Base-by-base conservation (phyloP, 108 stramenopile genomes). In the Epithemia pelagica region DNA sequence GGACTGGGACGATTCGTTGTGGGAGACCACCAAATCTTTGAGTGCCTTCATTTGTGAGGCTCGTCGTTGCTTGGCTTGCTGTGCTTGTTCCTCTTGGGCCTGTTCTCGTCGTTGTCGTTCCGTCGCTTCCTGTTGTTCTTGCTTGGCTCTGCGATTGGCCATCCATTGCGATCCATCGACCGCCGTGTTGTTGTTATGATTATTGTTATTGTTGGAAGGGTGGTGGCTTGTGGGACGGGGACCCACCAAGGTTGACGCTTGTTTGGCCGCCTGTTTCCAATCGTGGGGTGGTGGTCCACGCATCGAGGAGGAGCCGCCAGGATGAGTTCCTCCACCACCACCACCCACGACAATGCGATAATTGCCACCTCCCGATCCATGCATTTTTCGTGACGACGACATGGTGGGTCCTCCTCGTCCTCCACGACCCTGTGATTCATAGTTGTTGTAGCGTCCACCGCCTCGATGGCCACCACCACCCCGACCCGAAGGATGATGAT, bases 101-200 rank as follows among this genome's bases (percentile, higher is more conserved):
- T 59, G 26, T 58, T 57, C 15, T 0, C 30, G 31, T 67, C 58
- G 66, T 55, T 66, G 51, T 27, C 25, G 25, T 27, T 18, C 25
- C 21, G 3, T 3, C 7, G 23, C 25, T 27, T 58, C 15, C 29
- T 67, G 66, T 30, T 67, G 66, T 46, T 46, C 37, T 46, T 46
- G 37, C 27, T 67, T 67, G 30, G 66, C 66, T 31, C 66, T 25
- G 22, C 66, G 66, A 15, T 32, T 27, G 26, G 66, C 66, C 66
- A 67, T 67, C 66, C 66, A 67, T 25, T 27, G 20, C 28, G 57
- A 19, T 19, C 66, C 66, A 59, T 67, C 66, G 1, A 67, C 21
- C 52, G 52, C 20, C 20, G 52, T 52, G 52, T 20, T 15, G 52
- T 20, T 19, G 57, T 58, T 58, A 3, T 27, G 3, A 20, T 7